A percentile compares a stretch with the other conserved stretches of the same genome.
phyloP scores from a whole-genome alignment of 345 rosid genomes.

The Brassica incana region DNA sequence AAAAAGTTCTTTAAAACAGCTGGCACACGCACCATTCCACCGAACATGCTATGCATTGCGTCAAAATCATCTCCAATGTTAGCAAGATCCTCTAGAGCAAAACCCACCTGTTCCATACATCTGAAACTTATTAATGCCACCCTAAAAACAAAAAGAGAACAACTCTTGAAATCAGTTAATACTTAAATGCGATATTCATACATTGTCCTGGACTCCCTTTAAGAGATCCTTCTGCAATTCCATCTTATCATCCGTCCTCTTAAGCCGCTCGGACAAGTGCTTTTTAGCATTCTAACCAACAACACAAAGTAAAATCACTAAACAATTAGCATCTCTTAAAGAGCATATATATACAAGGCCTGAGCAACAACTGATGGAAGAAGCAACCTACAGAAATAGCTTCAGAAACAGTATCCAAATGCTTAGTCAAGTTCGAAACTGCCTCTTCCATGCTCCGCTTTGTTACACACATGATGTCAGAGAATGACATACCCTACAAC shows the following conservation, averaged over 20 bases:
- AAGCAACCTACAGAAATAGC: not conserved
- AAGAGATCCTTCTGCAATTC: not conserved
- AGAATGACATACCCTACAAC: not conserved
- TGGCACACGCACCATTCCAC: conserved; percentile 63
- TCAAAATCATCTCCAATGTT: conserved; percentile 38
- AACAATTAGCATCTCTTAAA: not conserved
- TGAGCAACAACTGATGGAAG: not conserved
- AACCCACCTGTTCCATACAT: not conserved
- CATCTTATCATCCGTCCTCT: not conserved
- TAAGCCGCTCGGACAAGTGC: not conserved
- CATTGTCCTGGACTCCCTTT: not conserved
- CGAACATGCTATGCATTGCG: conserved; percentile 60
- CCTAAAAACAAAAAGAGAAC: no score
- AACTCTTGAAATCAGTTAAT: not conserved
- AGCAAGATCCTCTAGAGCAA: not conserved
- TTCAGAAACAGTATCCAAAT: not conserved
- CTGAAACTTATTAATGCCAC: not conserved
- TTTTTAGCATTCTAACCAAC: not conserved
- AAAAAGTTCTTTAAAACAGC: not conserved
- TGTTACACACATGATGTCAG: not conserved
- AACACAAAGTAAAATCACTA: not conserved
- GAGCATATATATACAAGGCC: not conserved
- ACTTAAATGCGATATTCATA: not conserved
- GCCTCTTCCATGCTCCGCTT: not conserved
- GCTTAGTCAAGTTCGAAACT: not conserved